These are phyloP conservation scores for Phoenix roebelenii DNA, from an alignment of 176 grass and related monocot species.

Conservation along the genomic window DNA sequence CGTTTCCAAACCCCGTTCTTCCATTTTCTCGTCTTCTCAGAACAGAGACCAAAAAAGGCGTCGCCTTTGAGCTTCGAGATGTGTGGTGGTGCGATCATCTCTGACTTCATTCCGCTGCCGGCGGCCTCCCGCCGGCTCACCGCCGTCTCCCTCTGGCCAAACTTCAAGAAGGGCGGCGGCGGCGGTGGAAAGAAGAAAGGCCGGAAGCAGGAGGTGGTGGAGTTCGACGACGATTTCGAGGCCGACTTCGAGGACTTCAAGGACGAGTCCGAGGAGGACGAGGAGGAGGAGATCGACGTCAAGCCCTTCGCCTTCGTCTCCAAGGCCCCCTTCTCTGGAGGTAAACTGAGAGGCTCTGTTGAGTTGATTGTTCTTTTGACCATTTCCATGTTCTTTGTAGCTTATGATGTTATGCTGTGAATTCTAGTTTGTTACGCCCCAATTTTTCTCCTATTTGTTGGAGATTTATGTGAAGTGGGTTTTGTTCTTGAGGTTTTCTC, in stretches of 20 bases:
- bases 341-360: not conserved
- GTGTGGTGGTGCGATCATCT: slow-evolving; percentile 15
- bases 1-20: no score
- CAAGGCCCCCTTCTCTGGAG: slow-evolving; percentile 1
- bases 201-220: slow-evolving; percentile 2
- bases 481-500: no score
- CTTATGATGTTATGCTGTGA: not conserved
- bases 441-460: no score
- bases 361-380: no score
- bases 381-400: not conserved
- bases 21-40: no score
- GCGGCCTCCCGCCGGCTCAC: not conserved
- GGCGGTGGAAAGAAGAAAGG: slow-evolving; percentile 7
- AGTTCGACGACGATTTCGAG: slow-evolving; percentile 32
- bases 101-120: not conserved
- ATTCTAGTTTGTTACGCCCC: not conserved
- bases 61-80: not conserved
- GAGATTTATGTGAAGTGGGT: no score
- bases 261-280: slow-evolving; percentile 17
- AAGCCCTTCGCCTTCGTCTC: slow-evolving; percentile 5
- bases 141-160: slow-evolving; percentile 3
- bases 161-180: not conserved
- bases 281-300: slow-evolving; percentile 3
- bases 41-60: no score
- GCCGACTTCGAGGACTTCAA: slow-evolving; percentile 40